phyloP scores from a whole-genome alignment of 2,329 filamentous ascomycete species.

The Cladosporium halotolerans region DNA sequence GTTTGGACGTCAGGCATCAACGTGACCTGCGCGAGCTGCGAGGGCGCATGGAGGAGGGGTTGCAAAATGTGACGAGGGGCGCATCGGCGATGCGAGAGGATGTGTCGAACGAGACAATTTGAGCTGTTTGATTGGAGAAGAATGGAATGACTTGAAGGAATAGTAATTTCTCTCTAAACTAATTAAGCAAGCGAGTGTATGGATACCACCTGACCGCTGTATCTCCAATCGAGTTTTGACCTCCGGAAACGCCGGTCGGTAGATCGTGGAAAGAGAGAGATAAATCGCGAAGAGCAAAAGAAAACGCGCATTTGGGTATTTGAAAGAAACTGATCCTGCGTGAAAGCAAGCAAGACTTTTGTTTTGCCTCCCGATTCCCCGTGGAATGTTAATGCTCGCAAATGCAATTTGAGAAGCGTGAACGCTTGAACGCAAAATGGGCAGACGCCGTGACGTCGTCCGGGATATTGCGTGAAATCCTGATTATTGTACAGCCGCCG shows the following conservation, averaged over 20 bases:
- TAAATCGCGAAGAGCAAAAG: neutral
- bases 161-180: neutral
- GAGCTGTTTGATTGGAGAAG: slow-evolving; percentile 3
- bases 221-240: slow-evolving; percentile 1
- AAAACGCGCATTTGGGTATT: neutral
- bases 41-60: neutral
- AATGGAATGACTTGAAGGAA: neutral
- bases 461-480: neutral
- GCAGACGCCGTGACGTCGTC: neutral
- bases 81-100: neutral
- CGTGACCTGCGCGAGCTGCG: neutral
- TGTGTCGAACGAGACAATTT: neutral
- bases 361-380: neutral
- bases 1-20: slow-evolving; percentile 4
- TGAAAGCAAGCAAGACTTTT: neutral
- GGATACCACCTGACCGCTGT: slow-evolving; percentile 1
- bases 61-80: neutral
- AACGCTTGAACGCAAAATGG: neutral
- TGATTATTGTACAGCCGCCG: slow-evolving; percentile 9
- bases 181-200: slow-evolving; percentile 8
- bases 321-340: neutral
- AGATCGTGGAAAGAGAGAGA: neutral
- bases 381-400: neutral
- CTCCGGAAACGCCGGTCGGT: neutral
- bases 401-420: slow-evolving; percentile 5